Evolutionary conservation across 371 early-diverging fungal genomes (phyloP).

Genomic region (Mucor mucedo): DNA sequence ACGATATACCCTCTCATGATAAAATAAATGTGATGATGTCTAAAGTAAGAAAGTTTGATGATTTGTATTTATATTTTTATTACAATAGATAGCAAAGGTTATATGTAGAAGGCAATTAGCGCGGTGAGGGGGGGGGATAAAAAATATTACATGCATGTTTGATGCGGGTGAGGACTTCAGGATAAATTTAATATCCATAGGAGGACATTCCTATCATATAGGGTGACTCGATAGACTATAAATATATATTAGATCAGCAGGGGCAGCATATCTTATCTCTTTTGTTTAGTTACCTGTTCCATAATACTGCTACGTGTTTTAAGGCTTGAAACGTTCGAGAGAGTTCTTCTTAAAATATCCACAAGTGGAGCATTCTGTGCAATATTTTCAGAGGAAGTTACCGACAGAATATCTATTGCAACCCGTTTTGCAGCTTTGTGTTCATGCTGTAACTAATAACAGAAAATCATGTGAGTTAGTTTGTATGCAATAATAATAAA

Average conservation of each 20-base stretch:
- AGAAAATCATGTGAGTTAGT: not conserved
- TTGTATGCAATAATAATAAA: not conserved
- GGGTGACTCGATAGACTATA: conserved; percentile 2
- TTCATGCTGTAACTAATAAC: conserved; percentile 17
- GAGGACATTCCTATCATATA: conserved; percentile 4
- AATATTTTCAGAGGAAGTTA: not conserved
- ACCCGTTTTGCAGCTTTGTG: conserved; percentile 14
- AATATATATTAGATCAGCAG: not conserved
- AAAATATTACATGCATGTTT: no score
- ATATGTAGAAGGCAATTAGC: not conserved
- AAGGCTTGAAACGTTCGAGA: conserved; percentile 1
- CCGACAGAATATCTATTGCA: conserved; percentile 9
- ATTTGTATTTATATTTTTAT: not conserved
- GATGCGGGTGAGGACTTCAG: no score
- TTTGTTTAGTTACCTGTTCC: conserved; percentile 3
- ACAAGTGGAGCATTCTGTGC: not conserved
- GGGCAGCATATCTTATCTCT: not conserved
- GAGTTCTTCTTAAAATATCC: conserved; percentile 8
- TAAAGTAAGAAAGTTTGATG: no score
- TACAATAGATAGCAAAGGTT: not conserved
- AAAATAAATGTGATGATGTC: no score
- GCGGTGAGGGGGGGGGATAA: no score
- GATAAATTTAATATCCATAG: not conserved
- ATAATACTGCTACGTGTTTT: conserved; percentile 9
- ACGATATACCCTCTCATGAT: no score